phyloP scores from a whole-genome alignment of 805 yeast genomes.

The Sugiyamaella marilandica region DNA sequence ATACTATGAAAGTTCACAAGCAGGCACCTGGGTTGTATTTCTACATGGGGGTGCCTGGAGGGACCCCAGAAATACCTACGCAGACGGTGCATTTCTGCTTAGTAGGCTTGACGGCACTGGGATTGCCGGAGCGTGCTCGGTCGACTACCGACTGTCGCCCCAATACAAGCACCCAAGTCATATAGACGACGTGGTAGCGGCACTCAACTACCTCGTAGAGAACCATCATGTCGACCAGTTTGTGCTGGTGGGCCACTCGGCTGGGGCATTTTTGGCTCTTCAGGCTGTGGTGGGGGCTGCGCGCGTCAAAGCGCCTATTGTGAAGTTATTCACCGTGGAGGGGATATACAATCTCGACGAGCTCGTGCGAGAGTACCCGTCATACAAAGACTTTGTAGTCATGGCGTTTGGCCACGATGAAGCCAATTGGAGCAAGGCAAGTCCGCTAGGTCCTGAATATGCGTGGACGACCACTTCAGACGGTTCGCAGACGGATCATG shows the following conservation, averaged over 20 bases:
- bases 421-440: slow-evolving; percentile 24
- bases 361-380: slow-evolving; percentile 57
- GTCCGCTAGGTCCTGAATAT: slow-evolving; percentile 14
- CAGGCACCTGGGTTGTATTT: slow-evolving; percentile 40
- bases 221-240: slow-evolving; percentile 28
- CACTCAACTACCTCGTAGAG: slow-evolving; percentile 32
- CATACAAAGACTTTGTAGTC: slow-evolving; percentile 50
- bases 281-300: slow-evolving; percentile 37
- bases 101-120: slow-evolving; percentile 16
- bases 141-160: slow-evolving; percentile 68
- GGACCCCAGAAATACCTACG: slow-evolving; percentile 56
- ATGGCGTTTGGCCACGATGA: slow-evolving; percentile 48
- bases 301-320: background rate
- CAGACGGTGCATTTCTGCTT: slow-evolving; percentile 45
- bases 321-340: slow-evolving; percentile 40
- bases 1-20: background rate
- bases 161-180: slow-evolving; percentile 58
- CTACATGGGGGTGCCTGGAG: slow-evolving; percentile 93
- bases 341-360: slow-evolving; percentile 60
- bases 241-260: slow-evolving; percentile 67
- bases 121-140: slow-evolving; percentile 31
- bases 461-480: background rate
- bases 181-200: slow-evolving; percentile 48
- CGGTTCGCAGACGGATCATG: background rate
- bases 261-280: slow-evolving; percentile 64